phyloP scores from a whole-genome alignment of 495 filamentous ascomycete genomes.

The Sordaria brevicollis region DNA sequence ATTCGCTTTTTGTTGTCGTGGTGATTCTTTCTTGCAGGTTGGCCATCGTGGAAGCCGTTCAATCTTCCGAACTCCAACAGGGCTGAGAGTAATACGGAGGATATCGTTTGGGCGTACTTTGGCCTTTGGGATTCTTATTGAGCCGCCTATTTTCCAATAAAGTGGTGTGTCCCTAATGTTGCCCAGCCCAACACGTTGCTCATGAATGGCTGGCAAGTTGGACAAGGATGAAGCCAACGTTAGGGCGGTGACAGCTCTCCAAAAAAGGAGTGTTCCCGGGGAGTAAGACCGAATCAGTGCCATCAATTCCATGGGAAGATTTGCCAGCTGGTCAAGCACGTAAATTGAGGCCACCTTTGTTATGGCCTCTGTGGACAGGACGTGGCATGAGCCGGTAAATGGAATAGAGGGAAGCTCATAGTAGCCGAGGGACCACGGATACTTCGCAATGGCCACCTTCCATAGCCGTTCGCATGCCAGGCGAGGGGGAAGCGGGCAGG shows the following conservation, averaged over 20 bases:
- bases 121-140: background rate
- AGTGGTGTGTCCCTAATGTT: background rate
- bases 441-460: background rate
- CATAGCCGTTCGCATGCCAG: background rate
- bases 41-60: background rate
- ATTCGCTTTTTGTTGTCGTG: background rate
- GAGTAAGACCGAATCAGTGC: background rate
- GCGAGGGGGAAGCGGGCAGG: background rate
- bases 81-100: background rate
- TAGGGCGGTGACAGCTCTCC: background rate
- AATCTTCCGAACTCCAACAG: background rate
- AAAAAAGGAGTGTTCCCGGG: background rate
- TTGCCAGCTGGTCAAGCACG: background rate
- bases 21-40: background rate
- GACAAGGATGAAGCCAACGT: background rate
- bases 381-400: background rate
- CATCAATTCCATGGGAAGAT: background rate
- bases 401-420: background rate
- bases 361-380: background rate
- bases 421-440: background rate
- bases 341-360: background rate
- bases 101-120: background rate
- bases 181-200: background rate
- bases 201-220: background rate
- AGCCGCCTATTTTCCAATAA: background rate